Evolutionary conservation across 306 rosid genomes (phyloP).

Genomic region (Cajanus cajan): DNA sequence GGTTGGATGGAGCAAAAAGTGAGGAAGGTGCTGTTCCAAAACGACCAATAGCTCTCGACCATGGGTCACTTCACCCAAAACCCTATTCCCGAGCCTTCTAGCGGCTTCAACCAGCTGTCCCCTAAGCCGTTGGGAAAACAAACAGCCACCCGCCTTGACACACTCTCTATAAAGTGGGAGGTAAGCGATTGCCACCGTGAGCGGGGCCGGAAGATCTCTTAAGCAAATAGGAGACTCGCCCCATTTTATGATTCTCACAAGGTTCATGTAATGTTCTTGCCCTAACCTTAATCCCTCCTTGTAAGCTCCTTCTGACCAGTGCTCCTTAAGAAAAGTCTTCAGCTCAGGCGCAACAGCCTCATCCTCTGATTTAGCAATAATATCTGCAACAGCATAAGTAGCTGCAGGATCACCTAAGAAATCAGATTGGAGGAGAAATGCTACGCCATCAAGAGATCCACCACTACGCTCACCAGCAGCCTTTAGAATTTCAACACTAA

Average conservation of each 20-base stretch:
- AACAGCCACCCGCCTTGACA: conserved; percentile 64
- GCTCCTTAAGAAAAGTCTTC: conserved; percentile 64
- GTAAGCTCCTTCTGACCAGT: conserved; percentile 81
- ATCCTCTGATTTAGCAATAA: conserved; percentile 68
- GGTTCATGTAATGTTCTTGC: conserved; percentile 66
- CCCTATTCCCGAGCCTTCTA: conserved; percentile 63
- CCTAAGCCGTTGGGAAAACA: conserved; percentile 73
- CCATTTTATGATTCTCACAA: conserved; percentile 68
- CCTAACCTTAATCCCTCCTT: conserved; percentile 62
- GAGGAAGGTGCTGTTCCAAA: conserved; percentile 83
- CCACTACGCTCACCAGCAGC: conserved; percentile 89
- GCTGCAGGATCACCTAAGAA: conserved; percentile 83
- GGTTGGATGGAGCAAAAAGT: conserved; percentile 53
- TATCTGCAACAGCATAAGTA: conserved; percentile 82
- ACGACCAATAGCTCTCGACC: conserved; percentile 63
- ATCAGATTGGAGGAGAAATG: conserved; percentile 78
- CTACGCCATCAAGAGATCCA: conserved; percentile 83
- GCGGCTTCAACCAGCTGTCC: conserved; percentile 85
- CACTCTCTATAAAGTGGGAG: conserved; percentile 82
- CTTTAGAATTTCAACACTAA: conserved; percentile 78
- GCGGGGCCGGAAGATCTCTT: conserved; percentile 75
- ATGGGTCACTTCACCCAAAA: conserved; percentile 51
- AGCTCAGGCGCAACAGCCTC: conserved; percentile 73
- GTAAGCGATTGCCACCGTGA: conserved; percentile 73
- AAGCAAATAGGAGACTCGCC: conserved; percentile 74